phyloP scores from a whole-genome alignment of 2,329 filamentous ascomycete genomes.

The Dactylellina sp. region DNA sequence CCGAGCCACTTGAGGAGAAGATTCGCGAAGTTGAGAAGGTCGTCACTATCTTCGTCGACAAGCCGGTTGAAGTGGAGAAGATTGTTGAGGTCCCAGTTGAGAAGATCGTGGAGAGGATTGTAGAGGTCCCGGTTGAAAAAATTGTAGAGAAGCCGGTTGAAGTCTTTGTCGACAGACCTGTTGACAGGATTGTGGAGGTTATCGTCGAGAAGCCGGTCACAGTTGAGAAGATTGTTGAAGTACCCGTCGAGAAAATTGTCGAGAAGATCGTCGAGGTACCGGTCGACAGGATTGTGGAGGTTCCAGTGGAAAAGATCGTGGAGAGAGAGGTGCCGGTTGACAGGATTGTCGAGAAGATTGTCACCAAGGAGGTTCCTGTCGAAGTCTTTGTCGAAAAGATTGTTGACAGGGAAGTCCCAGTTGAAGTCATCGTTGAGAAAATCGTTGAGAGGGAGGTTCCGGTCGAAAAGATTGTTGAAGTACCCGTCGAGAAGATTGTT shows the following conservation, averaged over 20 bases:
- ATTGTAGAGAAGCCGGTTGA: constrained; percentile 39
- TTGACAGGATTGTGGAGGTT: constrained; percentile 37
- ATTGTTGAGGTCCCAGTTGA: constrained; percentile 47
- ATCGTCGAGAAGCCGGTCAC: constrained; percentile 45
- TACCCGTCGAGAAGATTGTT: constrained; percentile 36
- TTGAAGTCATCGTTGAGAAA: constrained; percentile 34
- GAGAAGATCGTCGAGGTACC: constrained; percentile 38
- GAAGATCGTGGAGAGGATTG: constrained; percentile 39
- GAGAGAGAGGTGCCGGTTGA: constrained; percentile 50
- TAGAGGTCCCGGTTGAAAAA: constrained; percentile 24
- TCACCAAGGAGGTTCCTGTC: constrained; percentile 44
- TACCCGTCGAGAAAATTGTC: constrained; percentile 33
- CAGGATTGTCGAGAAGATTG: constrained; percentile 36
- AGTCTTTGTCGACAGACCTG: constrained; percentile 38
- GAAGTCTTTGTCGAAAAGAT: constrained; percentile 47
- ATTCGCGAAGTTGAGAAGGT: constrained; percentile 46
- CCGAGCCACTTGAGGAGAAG: constrained; percentile 47
- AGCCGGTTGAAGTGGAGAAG: constrained; percentile 41
- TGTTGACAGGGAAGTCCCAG: constrained; percentile 40
- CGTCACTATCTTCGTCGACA: constrained; percentile 33
- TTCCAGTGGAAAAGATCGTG: constrained; percentile 48
- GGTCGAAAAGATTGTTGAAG: constrained; percentile 50
- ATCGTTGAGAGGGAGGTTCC: constrained; percentile 30
- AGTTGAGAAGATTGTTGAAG: constrained; percentile 38
- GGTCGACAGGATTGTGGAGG: constrained; percentile 35